Base-by-base conservation (phyloP, 306 rosid genomes). In the Lotus japonicus region DNA sequence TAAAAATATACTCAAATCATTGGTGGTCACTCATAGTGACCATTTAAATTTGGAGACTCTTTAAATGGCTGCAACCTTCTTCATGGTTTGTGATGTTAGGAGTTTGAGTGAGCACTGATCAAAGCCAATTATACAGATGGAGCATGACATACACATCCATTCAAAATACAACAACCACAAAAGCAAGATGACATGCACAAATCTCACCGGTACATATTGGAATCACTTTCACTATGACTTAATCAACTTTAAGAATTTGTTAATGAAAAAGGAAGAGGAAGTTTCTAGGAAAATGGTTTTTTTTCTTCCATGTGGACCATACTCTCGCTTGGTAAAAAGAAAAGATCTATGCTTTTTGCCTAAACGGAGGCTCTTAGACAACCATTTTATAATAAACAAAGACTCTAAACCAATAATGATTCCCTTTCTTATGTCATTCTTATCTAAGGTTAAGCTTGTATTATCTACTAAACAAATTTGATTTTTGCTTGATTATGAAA, bases 111-210 rank as follows among this genome's bases (percentile, higher is more conserved):
- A 68, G 4, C 2, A 5, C 0, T 74, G 44, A 74, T 63, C 10
- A 55, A 49, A 18, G 36, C 38, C 35, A 39, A 19, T 16, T 0
- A 3, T 11, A 31, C 39, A 31, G 49, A 50, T 65, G 81, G 79
- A 79, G 45, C 36, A 49, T 72, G 84, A 82, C 82, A 62, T 41
- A 70, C 71, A 58, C 33, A 1, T 36, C 52, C 68, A 36, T 55
- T 70, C 16, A 64, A 36, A 53, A 68, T 26, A 26, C n/a, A 53
- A 48, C 43, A 75, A 52, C 60, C 51, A 63, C 42, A 44, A 51
- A 51, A 76, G 51, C 21, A 66, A 45, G 57, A 72, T 89, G 88
- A 82, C 88, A 75, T 73, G 28, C 50, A 50, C 86, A 81, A 52
- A 67, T 82, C 61, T 48, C 62, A 49, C n/a, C 49, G 52, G 76